Evolutionary conservation across 345 rosid species (phyloP), one percentile per base, ranked within the genome.

Genomic region (Citrus cavaleriei): DNA sequence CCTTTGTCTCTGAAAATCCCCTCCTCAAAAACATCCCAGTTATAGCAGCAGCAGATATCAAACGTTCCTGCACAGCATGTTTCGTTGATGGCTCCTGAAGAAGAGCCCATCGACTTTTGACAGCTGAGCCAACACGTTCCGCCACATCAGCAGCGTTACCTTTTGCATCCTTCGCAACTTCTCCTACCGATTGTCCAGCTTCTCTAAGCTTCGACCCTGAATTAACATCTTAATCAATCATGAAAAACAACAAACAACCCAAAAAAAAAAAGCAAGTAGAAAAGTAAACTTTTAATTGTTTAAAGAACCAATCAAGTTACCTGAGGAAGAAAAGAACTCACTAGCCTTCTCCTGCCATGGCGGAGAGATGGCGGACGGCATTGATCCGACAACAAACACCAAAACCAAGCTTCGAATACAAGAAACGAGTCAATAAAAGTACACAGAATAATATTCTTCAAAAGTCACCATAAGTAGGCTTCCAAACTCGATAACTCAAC

Each of bases 81-180:
- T 92, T 90, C 2, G 99, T 92, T 12, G 97, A 84, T 71, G 99
- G 97, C 92, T 95, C 93, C 87, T 89, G 93, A 81, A 93, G 89
- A 81, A 90, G 72, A 2, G 91, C 87, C 98, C 97, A 95, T 65
- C 95, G 90, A 84, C 83, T 87, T 85, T 91, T 93, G 54, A 95
- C 87, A 35, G 82, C 68, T 0, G 91, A 87, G 14, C 97, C 98
- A 62, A 95, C 92, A 78, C 93, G 80, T 78, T 88, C 99, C n/a
- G 99, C 96, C 59, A 79, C 97, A 79, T 91, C 97, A 66, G 91
- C 8, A 5, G 88, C 99, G 79, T 95, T 93, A 37, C 91, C 98
- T 88, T 93, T 95, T 4, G 99, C 93, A 84, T 95, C 98, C 79
- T 92, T 95, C 13, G 98, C 98, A 8, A 90, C 98, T 84, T 88